Evolutionary conservation across 2,329 filamentous ascomycete genomes (phyloP).

Genomic region (Coniochaeta pulveracea): DNA sequence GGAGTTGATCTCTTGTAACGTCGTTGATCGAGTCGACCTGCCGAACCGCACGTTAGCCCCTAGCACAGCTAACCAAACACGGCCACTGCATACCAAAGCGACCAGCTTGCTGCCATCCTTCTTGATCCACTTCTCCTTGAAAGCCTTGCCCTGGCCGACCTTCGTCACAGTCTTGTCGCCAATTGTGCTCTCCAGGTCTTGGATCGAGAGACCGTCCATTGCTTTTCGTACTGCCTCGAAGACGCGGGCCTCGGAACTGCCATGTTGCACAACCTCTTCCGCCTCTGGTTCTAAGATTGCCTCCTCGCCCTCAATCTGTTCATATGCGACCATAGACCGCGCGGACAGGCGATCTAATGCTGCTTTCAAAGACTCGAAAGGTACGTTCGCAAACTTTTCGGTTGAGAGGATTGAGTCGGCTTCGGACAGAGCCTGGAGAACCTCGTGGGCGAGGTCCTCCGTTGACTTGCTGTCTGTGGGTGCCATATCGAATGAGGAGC

Average conservation of each 20-base stretch:
- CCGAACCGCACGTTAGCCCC: slow-evolving; percentile 1
- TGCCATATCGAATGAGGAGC: too few species aligned
- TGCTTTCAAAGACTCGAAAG: slow-evolving; percentile 66
- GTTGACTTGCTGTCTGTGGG: too few species aligned
- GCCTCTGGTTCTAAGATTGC: slow-evolving; percentile 65
- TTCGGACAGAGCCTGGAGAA: slow-evolving; percentile 55
- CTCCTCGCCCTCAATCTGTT: slow-evolving; percentile 71
- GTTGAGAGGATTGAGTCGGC: slow-evolving; percentile 55
- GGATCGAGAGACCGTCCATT: slow-evolving; percentile 70
- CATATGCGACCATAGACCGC: slow-evolving; percentile 77
- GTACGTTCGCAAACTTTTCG: slow-evolving; percentile 55
- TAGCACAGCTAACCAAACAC: slow-evolving; percentile 16
- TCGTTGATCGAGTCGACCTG: slow-evolving; percentile 68
- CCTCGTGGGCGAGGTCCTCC: slow-evolving; percentile 49
- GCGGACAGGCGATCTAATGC: slow-evolving; percentile 78
- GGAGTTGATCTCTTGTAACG: slow-evolving; percentile 63
- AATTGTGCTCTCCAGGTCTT: slow-evolving; percentile 57
- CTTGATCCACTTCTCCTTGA: slow-evolving; percentile 65
- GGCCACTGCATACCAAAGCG: slow-evolving; percentile 37
- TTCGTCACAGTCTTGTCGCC: slow-evolving; percentile 65
- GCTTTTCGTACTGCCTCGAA: slow-evolving; percentile 63
- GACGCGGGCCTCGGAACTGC: slow-evolving; percentile 73
- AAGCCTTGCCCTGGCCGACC: slow-evolving; percentile 89
- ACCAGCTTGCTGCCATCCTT: slow-evolving; percentile 41
- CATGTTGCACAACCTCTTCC: slow-evolving; percentile 59